These are phyloP conservation scores for Diaporthe ampelina DNA, from an alignment of 2,329 filamentous ascomycete species.

Conservation along the genomic window DNA sequence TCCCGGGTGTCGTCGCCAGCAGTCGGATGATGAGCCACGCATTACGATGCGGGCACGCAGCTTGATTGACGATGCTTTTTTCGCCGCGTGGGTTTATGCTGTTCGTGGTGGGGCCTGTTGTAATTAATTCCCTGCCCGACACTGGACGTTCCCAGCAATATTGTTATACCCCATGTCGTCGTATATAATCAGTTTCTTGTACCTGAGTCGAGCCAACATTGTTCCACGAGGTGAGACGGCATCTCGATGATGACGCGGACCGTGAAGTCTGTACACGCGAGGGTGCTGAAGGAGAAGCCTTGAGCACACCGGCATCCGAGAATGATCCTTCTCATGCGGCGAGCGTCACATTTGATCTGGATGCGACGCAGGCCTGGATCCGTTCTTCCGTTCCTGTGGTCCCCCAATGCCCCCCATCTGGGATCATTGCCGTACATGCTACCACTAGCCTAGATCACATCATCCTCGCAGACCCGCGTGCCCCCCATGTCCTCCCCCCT, in stretches of 20 bases:
- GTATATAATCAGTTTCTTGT: neutral
- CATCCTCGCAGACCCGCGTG: slow-evolving; percentile 35
- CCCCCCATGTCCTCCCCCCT: slow-evolving; percentile 30
- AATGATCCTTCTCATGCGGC: neutral
- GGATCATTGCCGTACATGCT: slow-evolving; percentile 31
- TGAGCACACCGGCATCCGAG: slow-evolving; percentile 2
- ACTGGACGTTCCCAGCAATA: neutral
- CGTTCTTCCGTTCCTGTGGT: slow-evolving; percentile 11
- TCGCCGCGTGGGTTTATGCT: neutral
- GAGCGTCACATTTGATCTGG: slow-evolving; percentile 1
- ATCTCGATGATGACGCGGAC: neutral
- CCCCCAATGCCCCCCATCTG: neutral
- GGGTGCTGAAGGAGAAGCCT: neutral
- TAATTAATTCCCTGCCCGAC: neutral
- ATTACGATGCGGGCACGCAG: neutral
- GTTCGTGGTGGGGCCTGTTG: neutral
- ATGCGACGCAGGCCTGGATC: slow-evolving; percentile 27
- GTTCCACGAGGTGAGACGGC: neutral
- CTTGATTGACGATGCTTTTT: neutral
- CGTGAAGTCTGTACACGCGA: neutral
- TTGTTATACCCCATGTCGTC: neutral
- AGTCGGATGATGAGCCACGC: slow-evolving; percentile 2
- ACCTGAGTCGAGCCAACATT: slow-evolving; percentile 9
- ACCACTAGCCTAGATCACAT: slow-evolving; percentile 40
- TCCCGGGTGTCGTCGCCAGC: slow-evolving; percentile 21